These are phyloP conservation scores for Fraxinus pennsylvanica DNA, from an alignment of 257 asterid species.

Conservation along the genomic window DNA sequence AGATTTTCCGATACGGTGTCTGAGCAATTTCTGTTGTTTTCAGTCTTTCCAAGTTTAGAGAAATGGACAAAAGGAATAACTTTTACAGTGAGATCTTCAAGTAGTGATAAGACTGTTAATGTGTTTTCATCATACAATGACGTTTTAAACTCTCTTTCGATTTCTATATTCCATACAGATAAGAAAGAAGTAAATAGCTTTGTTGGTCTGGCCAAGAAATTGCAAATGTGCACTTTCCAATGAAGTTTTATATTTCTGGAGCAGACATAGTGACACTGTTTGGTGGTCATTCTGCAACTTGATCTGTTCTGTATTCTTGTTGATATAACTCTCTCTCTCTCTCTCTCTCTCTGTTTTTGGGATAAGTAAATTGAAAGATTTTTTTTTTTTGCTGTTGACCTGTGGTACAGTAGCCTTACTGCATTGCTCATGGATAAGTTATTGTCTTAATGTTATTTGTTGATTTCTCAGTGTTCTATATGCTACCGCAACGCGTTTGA, in stretches of 20 bases:
- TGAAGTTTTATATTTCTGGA: not conserved
- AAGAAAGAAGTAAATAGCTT: not conserved
- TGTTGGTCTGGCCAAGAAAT: not conserved
- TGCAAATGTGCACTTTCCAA: not conserved
- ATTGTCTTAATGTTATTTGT: slow-evolving; percentile 23
- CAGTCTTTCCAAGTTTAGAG: not conserved
- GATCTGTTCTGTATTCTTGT: not conserved
- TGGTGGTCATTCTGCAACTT: slow-evolving; percentile 8
- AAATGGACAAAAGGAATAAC: not conserved
- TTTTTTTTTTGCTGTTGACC: not conserved
- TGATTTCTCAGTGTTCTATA: slow-evolving; percentile 55
- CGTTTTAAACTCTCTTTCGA: not conserved
- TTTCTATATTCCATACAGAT: not conserved
- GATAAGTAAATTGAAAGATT: not conserved
- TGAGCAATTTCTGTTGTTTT: not conserved
- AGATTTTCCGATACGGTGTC: not conserved
- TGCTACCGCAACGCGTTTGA: slow-evolving; percentile 83
- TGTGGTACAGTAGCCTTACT: slow-evolving; percentile 5
- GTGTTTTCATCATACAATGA: not conserved
- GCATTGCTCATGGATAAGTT: slow-evolving; percentile 9
- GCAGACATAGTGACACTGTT: not conserved
- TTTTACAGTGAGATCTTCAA: slow-evolving; percentile 1
- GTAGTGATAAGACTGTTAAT: not conserved
- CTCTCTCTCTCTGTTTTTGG: not conserved
- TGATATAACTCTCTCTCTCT: not conserved